Evolutionary conservation across 495 filamentous ascomycete genomes (phyloP).

Genomic region (Annulohypoxylon maeteangense): DNA sequence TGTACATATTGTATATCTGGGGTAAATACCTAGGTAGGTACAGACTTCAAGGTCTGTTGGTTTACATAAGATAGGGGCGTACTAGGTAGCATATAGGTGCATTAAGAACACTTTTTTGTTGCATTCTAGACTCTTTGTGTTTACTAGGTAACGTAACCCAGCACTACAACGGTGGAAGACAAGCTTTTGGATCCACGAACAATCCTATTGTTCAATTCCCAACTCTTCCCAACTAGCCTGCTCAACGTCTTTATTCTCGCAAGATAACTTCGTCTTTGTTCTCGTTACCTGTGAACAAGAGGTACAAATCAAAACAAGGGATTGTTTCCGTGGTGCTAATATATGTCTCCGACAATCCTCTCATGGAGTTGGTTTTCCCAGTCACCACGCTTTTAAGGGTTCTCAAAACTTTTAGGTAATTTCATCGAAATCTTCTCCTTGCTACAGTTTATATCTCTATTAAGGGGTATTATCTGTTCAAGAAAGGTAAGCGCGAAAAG

Average conservation of each 20-base stretch:
- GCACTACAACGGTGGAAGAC: no score
- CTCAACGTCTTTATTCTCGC: neutral
- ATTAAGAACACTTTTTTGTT: no score
- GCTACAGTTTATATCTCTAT: neutral
- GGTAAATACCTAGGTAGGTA: neutral
- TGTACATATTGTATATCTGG: neutral
- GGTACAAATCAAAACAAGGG: neutral
- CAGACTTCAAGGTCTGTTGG: neutral
- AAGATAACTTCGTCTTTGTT: neutral
- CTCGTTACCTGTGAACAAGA: neutral
- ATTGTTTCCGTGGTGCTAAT: neutral
- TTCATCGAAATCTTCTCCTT: neutral
- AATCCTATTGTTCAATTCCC: neutral
- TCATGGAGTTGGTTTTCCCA: neutral
- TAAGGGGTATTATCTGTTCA: neutral
- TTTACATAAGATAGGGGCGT: neutral
- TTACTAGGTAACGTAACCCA: no score
- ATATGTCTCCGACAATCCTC: neutral
- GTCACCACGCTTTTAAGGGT: neutral
- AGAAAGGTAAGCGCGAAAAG: neutral
- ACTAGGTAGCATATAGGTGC: no score
- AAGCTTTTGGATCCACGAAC: no score
- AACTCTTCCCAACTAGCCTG: neutral
- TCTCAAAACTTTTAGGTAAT: neutral
- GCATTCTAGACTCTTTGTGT: no score